Percentiles rank a stretch among this genome's conserved stretches.
Evolutionary conservation across 495 filamentous ascomycete species (phyloP).

Genomic region (Friedmanniomyces simplex): DNA sequence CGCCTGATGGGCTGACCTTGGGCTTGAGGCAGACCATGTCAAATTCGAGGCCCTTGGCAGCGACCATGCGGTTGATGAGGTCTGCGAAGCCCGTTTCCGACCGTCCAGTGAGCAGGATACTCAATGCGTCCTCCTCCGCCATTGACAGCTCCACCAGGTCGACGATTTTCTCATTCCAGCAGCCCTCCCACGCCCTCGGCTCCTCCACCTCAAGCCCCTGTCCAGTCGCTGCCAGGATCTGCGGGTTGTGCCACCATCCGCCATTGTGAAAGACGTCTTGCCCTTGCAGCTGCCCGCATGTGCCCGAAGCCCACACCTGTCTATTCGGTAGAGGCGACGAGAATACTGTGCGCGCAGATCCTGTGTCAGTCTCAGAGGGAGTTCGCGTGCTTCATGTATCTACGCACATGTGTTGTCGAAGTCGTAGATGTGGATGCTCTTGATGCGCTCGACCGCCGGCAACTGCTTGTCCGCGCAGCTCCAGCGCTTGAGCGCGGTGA

Average conservation of each 20-base stretch:
- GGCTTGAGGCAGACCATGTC: conserved; percentile 88
- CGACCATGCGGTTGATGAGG: conserved; percentile 73
- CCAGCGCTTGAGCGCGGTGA: conserved; percentile 72
- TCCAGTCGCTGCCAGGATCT: conserved; percentile 77
- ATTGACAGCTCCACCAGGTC: conserved; percentile 70
- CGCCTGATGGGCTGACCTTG: conserved; percentile 61
- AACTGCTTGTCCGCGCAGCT: conserved; percentile 62
- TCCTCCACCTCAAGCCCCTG: conserved; percentile 78
- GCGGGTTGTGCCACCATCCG: conserved; percentile 95
- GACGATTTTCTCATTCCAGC: conserved; percentile 93
- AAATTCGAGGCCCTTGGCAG: conserved; percentile 69
- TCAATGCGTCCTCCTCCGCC: conserved; percentile 77
- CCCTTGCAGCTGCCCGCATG: conserved; percentile 62
- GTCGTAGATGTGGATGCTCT: conserved; percentile 85
- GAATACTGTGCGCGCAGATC: conserved; percentile 53
- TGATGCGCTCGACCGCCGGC: conserved; percentile 63
- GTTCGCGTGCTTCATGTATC: not conserved
- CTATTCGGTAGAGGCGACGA: conserved; percentile 79
- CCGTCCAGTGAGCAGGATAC: conserved; percentile 82
- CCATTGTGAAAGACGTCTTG: conserved; percentile 71
- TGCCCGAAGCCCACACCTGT: conserved; percentile 71
- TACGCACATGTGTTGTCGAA: conserved; percentile 89
- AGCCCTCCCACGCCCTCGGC: conserved; percentile 73
- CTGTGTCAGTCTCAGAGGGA: not conserved
- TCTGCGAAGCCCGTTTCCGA: conserved; percentile 63